These are phyloP conservation scores for Phytophthora constricta DNA, from an alignment of 352 stramenopile genomes.

Conservation along the genomic window DNA sequence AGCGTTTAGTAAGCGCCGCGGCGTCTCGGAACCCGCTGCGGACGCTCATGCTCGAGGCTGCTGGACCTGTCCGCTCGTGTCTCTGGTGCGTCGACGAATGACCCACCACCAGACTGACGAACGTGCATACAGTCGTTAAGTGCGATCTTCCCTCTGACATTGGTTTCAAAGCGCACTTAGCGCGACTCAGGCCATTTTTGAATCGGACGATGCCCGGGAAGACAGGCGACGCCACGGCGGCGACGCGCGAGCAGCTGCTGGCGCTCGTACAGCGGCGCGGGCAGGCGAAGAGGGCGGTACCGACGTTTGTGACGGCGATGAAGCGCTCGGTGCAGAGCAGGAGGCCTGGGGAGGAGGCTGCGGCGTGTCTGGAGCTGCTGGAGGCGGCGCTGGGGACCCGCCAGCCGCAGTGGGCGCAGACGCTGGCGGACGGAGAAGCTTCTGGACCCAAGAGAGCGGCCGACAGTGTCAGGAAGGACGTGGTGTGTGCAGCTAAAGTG, in stretches of 20 bases:
- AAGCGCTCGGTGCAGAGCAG: conserved; percentile 11
- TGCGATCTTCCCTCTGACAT: too few relatives aligned
- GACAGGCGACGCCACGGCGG: conserved; percentile 10
- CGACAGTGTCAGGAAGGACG: conserved; percentile 35
- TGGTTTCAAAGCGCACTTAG: conserved; percentile 9
- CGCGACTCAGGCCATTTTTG: background rate
- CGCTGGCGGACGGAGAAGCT: conserved; percentile 14
- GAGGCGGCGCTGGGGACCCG: conserved; percentile 30
- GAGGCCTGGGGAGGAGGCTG: background rate
- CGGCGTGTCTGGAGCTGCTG: conserved; percentile 22
- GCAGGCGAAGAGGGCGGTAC: conserved; percentile 19
- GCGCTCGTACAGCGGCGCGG: conserved; percentile 30
- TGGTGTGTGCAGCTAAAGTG: conserved; percentile 60
- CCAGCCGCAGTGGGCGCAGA: conserved; percentile 19
- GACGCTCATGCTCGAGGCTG: conserved; percentile 13
- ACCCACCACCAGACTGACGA: too few relatives aligned
- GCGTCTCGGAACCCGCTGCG: conserved; percentile 18
- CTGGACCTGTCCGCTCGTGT: conserved; percentile 1
- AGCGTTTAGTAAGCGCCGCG: conserved; percentile 6
- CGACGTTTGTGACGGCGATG: conserved; percentile 29
- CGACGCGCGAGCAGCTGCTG: conserved; percentile 34
- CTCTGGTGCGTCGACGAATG: conserved; percentile 11
- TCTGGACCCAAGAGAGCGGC: conserved; percentile 31
- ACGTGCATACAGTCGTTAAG: background rate
- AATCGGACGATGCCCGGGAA: conserved; percentile 27